Evolutionary conservation across 805 yeast species (phyloP).

Genomic region (Nakazawaea anatomiae): DNA sequence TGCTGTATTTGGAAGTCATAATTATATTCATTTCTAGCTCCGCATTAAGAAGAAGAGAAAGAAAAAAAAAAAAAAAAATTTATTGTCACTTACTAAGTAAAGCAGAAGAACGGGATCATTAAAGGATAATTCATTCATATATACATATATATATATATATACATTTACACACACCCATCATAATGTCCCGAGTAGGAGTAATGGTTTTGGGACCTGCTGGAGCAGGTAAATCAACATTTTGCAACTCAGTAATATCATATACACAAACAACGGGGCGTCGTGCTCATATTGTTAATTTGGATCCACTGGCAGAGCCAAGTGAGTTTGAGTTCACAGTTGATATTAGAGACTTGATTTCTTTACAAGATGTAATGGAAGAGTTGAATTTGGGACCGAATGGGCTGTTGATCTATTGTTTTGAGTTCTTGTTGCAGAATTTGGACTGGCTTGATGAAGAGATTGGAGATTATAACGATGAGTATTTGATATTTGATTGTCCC

Average conservation of each 20-base stretch:
- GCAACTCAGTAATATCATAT: constrained; percentile 79
- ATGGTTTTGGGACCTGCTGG: constrained; percentile 97
- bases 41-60: too few species aligned
- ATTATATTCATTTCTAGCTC: neutral
- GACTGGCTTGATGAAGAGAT: constrained; percentile 98
- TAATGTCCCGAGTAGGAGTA: constrained; percentile 92
- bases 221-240: constrained; percentile 91
- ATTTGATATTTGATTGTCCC: constrained; percentile 91
- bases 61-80: neutral
- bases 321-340: constrained; percentile 91
- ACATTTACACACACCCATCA: neutral
- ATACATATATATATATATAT: neutral
- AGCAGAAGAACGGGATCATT: neutral
- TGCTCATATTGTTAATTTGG: constrained; percentile 91
- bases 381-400: constrained; percentile 93
- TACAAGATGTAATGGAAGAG: constrained; percentile 95
- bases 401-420: constrained; percentile 88
- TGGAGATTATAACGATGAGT: constrained; percentile 94
- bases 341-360: constrained; percentile 81
- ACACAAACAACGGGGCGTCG: constrained; percentile 88
- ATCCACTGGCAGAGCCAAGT: constrained; percentile 94
- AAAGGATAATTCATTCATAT: neutral
- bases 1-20: constrained; percentile 6
- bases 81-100: too few species aligned
- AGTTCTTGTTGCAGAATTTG: constrained; percentile 77